A percentile compares a stretch with the other conserved stretches of the same genome.
These are phyloP conservation scores for Steccherinum ochraceum DNA, from an alignment of 768 basidiomycete species.

Conservation along the genomic window DNA sequence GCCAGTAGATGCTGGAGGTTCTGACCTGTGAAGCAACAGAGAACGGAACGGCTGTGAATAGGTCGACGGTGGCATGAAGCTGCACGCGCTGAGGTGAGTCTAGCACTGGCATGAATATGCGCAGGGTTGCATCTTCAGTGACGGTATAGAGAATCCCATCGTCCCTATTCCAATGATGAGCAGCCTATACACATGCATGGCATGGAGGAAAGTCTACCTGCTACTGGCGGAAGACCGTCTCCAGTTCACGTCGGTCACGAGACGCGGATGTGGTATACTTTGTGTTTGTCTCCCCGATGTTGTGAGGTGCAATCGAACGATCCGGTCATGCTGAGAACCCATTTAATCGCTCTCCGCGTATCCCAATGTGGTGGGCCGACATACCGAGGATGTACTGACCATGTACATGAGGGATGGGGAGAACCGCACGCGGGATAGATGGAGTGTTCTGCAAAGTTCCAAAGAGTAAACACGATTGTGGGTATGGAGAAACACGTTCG, in stretches of 20 bases:
- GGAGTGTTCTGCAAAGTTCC: neutral
- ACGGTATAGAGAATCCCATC: conserved; percentile 79
- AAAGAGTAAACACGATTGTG: neutral
- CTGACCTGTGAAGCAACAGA: conserved; percentile 22
- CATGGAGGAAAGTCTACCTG: no score
- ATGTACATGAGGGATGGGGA: conserved; percentile 77
- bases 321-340: conserved; percentile 42
- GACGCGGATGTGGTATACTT: conserved; percentile 65
- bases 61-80: conserved; percentile 73
- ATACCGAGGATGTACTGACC: conserved; percentile 54
- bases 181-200: conserved; percentile 25
- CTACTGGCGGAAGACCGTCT: conserved; percentile 61
- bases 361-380: conserved; percentile 13
- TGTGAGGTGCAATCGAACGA: conserved; percentile 64
- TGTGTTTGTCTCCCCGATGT: conserved; percentile 68
- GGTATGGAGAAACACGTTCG: neutral
- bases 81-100: conserved; percentile 83
- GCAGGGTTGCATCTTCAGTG: conserved; percentile 74
- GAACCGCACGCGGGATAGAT: conserved; percentile 46
- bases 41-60: conserved; percentile 52
- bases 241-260: conserved; percentile 67
- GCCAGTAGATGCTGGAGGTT: conserved; percentile 55
- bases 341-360: conserved; percentile 6
- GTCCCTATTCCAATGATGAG: conserved; percentile 36
- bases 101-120: conserved; percentile 83